Evolutionary conservation across 1,139 yeast genomes (phyloP), one percentile per base, ranked within the genome.

Genomic region (Pichia sp.): DNA sequence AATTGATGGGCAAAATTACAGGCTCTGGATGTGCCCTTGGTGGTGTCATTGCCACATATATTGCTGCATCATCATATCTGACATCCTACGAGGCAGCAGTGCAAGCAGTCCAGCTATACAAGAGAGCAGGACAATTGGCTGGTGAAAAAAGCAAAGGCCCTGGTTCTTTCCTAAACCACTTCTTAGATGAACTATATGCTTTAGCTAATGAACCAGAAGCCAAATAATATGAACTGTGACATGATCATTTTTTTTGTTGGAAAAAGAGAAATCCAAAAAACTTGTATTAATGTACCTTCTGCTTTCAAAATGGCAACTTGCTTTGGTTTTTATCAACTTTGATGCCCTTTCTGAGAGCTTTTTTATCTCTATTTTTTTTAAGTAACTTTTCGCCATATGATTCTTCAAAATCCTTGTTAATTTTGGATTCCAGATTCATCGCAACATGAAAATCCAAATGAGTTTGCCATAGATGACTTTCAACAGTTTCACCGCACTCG

Each of bases 21-120:
- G 97, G 95, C 0, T 73, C 94, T 3, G 97, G 97, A 0, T 90
- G 97, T 53, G 76, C 92, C 0, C 66, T 87, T 40, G 95, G 95
- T 1, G 80, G 92, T 42, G 73, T 79, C 0, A 76, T 87, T 45
- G 81, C 85, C 0, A 71, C 85, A 1, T 74, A 71, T 52, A 57
- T 80, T 7, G 80, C 80, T 4, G 75, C 79, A 3, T 58, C 64
- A 36, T 67, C 68, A 0, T 65, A 63, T 33, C 32, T 38, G n/a
- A 63, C 64, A 43, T 56, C 73, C 1, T 74, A 68, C 49, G 60
- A 61, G 7, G 80, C 85, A 0, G 75, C 79, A 1, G 68, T 72
- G 2, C 68, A 72, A 1, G 95, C 94, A 0, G 78, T 85, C 3
- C 44, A 64, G 1, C 52, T 79, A 9, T 86, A 82, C 63, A 85